phyloP scores from a whole-genome alignment of 1,139 yeast genomes.

The Yamadazyma epiphylla region DNA sequence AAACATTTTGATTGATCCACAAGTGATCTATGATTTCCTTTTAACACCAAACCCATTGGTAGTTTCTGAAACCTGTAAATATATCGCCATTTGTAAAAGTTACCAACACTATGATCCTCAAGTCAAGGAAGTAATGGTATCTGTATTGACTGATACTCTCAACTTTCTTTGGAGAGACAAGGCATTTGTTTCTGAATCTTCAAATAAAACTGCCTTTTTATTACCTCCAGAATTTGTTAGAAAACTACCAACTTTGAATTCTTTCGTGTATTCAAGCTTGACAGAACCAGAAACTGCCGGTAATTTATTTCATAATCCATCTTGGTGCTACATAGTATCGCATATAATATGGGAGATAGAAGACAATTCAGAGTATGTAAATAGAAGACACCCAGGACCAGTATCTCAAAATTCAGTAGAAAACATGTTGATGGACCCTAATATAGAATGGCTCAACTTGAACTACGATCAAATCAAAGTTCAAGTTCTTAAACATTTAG shows the following conservation, averaged over 20 bases:
- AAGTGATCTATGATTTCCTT: slow-evolving; percentile 8
- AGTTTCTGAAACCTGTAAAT: slow-evolving; percentile 47
- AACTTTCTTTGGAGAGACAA: slow-evolving; percentile 64
- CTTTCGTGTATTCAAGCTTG: slow-evolving; percentile 20
- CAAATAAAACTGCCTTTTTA: slow-evolving; percentile 29
- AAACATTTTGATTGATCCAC: slow-evolving; percentile 5
- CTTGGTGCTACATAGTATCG: slow-evolving; percentile 46
- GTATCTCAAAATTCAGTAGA: slow-evolving; percentile 29
- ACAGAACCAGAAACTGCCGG: slow-evolving; percentile 35
- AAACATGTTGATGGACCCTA: slow-evolving; percentile 15
- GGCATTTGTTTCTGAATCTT: slow-evolving; percentile 17
- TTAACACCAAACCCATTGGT: slow-evolving; percentile 28
- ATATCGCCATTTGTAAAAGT: slow-evolving; percentile 41
- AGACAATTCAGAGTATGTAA: slow-evolving; percentile 27
- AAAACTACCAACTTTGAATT: slow-evolving; percentile 32
- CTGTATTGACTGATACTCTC: slow-evolving; percentile 56
- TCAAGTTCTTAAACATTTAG: slow-evolving; percentile 31
- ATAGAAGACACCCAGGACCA: slow-evolving; percentile 45
- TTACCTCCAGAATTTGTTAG: slow-evolving; percentile 35
- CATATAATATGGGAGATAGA: slow-evolving; percentile 46
- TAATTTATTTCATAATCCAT: slow-evolving; percentile 52
- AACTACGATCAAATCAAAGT: slow-evolving; percentile 38
- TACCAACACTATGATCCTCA: slow-evolving; percentile 15
- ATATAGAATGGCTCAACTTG: slow-evolving; percentile 25
- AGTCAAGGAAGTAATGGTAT: slow-evolving; percentile 41